phyloP scores from a whole-genome alignment of 1,284 basidiomycete species.

The Ceratobasidium sp. region DNA sequence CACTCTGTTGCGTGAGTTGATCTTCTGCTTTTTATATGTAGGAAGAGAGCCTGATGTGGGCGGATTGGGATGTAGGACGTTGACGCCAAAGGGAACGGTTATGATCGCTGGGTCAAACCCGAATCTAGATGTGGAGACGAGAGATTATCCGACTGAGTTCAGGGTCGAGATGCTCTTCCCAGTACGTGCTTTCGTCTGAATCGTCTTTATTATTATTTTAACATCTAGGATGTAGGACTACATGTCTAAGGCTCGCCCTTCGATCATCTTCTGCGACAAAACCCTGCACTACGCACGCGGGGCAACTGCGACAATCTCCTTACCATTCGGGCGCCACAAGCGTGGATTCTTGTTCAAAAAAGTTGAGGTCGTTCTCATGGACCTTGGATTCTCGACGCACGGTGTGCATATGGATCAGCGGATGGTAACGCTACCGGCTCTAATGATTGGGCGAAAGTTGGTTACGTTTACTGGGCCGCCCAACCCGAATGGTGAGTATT shows the following conservation, averaged over 20 bases:
- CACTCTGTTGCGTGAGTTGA: conserved; percentile 48
- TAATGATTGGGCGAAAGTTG: too few relatives aligned
- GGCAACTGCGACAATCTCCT: conserved; percentile 91
- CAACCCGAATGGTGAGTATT: conserved; percentile 69
- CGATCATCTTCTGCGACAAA: conserved; percentile 76
- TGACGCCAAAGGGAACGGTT: conserved; percentile 56
- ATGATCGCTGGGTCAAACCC: conserved; percentile 59
- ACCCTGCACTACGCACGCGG: conserved; percentile 79
- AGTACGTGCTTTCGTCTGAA: too few relatives aligned
- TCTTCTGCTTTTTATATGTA: too few relatives aligned
- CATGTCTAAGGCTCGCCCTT: too few relatives aligned
- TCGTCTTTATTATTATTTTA: conserved; percentile 72
- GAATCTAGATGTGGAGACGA: conserved; percentile 52
- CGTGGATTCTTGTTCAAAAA: conserved; percentile 75
- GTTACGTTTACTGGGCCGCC: conserved; percentile 80
- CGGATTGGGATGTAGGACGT: conserved; percentile 38
- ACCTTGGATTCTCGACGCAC: conserved; percentile 94
- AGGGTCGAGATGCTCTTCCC: conserved; percentile 69
- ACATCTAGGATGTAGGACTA: conserved; percentile 53
- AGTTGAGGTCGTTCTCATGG: conserved; percentile 79
- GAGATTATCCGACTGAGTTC: conserved; percentile 86
- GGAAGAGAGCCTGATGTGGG: too few relatives aligned
- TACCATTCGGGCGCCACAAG: conserved; percentile 63
- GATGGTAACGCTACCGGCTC: conserved; percentile 68
- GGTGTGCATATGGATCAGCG: conserved; percentile 96